phyloP scores from a whole-genome alignment of 2,329 filamentous ascomycete genomes.

The Penicillium thymicola region DNA sequence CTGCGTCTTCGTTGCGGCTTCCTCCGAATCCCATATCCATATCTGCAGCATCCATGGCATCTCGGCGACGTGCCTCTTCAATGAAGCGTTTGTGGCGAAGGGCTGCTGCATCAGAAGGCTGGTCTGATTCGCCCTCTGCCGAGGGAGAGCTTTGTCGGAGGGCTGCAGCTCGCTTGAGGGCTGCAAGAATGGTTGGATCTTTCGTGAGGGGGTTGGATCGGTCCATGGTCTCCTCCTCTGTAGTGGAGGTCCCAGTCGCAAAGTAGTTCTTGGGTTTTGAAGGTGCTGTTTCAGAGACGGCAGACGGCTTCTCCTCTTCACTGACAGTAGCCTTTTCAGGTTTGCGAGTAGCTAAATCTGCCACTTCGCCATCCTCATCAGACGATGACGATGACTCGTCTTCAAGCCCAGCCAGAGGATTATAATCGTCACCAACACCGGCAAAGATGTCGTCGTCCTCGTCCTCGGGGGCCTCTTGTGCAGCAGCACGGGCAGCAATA shows the following conservation, averaged over 20 bases:
- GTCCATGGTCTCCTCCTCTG: constrained; percentile 45
- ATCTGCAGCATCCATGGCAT: constrained; percentile 80
- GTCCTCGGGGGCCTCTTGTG: constrained; percentile 33
- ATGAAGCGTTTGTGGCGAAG: constrained; percentile 73
- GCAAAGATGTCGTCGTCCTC: constrained; percentile 62
- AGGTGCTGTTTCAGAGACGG: constrained; percentile 4
- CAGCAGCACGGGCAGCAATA: constrained; percentile 35
- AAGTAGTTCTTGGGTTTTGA: constrained; percentile 49
- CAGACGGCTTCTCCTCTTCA: constrained; percentile 11
- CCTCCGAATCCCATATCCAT: constrained; percentile 93
- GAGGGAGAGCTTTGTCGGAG: constrained; percentile 50
- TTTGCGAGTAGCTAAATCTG: constrained; percentile 10
- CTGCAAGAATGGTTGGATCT: constrained; percentile 77
- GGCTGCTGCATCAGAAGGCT: constrained; percentile 61
- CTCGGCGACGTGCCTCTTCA: constrained; percentile 52
- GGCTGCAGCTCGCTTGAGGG: constrained; percentile 77
- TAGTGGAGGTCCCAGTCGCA: constrained; percentile 21
- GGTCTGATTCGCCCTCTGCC: constrained; percentile 43
- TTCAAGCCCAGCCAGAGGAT: constrained; percentile 55
- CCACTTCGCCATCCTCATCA: constrained; percentile 39
- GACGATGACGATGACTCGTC: constrained; percentile 46
- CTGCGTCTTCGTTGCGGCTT: constrained; percentile 81
- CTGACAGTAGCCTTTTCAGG: constrained; percentile 4
- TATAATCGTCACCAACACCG: constrained; percentile 58
- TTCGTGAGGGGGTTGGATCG: constrained; percentile 50